phyloP scores from a whole-genome alignment of 2,329 filamentous ascomycete genomes.

The Rugonectria rugulosa region DNA sequence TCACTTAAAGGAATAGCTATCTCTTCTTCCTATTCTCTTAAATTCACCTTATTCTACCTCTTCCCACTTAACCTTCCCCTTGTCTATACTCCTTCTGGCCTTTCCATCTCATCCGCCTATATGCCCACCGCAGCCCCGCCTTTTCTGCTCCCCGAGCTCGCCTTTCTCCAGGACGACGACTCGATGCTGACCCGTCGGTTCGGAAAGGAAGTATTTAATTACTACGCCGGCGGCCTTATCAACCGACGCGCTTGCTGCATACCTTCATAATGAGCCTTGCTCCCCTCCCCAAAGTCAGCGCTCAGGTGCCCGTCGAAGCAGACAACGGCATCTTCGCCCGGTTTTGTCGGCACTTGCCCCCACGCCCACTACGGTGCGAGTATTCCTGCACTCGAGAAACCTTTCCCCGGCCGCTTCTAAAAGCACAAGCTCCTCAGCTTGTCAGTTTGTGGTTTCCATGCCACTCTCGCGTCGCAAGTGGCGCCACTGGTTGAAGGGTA shows the following conservation, averaged over 20 bases:
- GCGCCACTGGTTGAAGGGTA: not conserved
- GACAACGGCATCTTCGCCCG: not conserved
- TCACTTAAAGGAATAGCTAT: too few species aligned
- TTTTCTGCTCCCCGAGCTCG: conserved; percentile 52
- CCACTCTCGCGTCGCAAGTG: not conserved
- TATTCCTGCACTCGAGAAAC: not conserved
- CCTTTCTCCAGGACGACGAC: conserved; percentile 56
- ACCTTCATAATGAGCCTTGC: too few species aligned
- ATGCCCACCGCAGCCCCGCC: conserved; percentile 43
- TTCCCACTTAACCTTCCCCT: not conserved
- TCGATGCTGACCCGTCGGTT: conserved; percentile 80
- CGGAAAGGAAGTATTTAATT: conserved; percentile 82
- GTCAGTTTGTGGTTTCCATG: too few species aligned
- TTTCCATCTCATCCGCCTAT: conserved; percentile 1
- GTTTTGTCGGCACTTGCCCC: not conserved
- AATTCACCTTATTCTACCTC: not conserved
- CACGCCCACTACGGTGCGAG: not conserved
- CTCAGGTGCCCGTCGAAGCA: not conserved
- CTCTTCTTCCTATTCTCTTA: too few species aligned
- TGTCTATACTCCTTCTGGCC: not conserved
- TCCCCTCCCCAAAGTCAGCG: too few species aligned
- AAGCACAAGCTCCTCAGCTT: too few species aligned
- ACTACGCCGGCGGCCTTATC: conserved; percentile 80
- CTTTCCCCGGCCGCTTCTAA: not conserved
- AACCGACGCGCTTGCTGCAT: too few species aligned